Evolutionary conservation across 345 rosid genomes (phyloP).

Genomic region (Laguncularia racemosa): DNA sequence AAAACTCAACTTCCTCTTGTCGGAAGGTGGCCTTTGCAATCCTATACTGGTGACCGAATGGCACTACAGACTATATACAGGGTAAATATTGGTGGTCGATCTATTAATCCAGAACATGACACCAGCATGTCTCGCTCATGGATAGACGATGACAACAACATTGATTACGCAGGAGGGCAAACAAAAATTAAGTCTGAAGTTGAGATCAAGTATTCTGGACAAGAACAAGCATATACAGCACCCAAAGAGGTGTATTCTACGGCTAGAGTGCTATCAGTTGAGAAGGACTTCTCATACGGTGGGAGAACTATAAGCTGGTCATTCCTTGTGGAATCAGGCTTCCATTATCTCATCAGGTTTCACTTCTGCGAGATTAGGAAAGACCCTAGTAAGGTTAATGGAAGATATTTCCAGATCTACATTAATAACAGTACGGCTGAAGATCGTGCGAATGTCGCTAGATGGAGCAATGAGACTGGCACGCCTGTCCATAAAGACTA

Average conservation of each 20-base stretch:
- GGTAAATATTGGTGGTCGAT: constrained; percentile 20
- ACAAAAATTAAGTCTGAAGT: background rate
- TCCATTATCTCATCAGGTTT: constrained; percentile 20
- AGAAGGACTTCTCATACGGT: no score
- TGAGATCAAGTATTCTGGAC: background rate
- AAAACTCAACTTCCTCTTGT: no score
- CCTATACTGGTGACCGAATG: background rate
- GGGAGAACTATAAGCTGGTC: constrained; percentile 17
- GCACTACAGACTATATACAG: constrained; percentile 17
- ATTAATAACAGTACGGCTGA: constrained; percentile 18
- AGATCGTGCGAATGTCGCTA: constrained; percentile 1
- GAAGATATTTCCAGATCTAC: constrained; percentile 14
- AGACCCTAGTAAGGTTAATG: background rate
- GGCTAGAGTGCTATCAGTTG: constrained; percentile 6
- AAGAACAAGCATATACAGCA: constrained; percentile 18
- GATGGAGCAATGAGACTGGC: constrained; percentile 6
- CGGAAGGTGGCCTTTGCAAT: no score
- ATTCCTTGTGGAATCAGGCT: constrained; percentile 23
- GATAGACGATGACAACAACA: constrained; percentile 9
- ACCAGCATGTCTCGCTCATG: constrained; percentile 22
- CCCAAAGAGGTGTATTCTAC: constrained; percentile 20
- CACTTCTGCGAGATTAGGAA: constrained; percentile 13
- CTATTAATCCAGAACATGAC: constrained; percentile 1
- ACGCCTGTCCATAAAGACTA: constrained; percentile 23
- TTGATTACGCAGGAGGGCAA: background rate